phyloP scores from a whole-genome alignment of 306 rosid genomes.

The Senna siamea region DNA sequence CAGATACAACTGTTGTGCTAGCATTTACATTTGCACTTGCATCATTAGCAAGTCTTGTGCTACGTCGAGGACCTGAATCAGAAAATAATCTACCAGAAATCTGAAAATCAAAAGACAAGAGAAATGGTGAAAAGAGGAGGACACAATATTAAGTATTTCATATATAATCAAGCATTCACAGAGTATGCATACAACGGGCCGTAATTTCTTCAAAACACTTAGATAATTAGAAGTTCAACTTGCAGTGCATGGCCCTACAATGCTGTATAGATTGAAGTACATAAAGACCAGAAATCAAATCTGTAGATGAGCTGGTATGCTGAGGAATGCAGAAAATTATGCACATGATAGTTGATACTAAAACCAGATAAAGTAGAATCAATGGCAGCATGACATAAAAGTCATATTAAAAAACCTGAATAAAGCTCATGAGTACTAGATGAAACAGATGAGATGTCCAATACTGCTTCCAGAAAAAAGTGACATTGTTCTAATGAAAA shows the following conservation, averaged over 20 bases:
- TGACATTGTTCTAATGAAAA: not conserved
- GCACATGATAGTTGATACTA: conserved; percentile 13
- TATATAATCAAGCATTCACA: conserved; percentile 15
- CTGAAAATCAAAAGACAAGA: conserved; percentile 26
- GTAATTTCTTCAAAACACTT: not conserved
- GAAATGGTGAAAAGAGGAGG: conserved; percentile 22
- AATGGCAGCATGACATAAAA: conserved; percentile 28
- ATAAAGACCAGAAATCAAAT: conserved; percentile 17
- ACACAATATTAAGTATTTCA: conserved; percentile 25
- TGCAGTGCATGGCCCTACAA: conserved; percentile 10
- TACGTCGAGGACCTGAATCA: conserved; percentile 95
- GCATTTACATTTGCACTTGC: conserved; percentile 64
- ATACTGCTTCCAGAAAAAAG: not conserved
- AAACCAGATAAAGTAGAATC: conserved; percentile 30
- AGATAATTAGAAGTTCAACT: conserved; percentile 11
- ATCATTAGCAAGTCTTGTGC: conserved; percentile 82
- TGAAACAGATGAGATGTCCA: conserved; percentile 20
- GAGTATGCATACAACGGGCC: conserved; percentile 5
- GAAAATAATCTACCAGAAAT: conserved; percentile 92
- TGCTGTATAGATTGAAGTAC: not conserved
- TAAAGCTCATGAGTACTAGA: conserved; percentile 2
- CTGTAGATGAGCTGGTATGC: not conserved
- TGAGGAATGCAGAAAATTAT: conserved; percentile 20
- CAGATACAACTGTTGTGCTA: conserved; percentile 57
- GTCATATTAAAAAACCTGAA: conserved; percentile 7